Conservation (phyloP, 2,329 filamentous ascomycete genomes). For the Beauveria sp. region DNA sequence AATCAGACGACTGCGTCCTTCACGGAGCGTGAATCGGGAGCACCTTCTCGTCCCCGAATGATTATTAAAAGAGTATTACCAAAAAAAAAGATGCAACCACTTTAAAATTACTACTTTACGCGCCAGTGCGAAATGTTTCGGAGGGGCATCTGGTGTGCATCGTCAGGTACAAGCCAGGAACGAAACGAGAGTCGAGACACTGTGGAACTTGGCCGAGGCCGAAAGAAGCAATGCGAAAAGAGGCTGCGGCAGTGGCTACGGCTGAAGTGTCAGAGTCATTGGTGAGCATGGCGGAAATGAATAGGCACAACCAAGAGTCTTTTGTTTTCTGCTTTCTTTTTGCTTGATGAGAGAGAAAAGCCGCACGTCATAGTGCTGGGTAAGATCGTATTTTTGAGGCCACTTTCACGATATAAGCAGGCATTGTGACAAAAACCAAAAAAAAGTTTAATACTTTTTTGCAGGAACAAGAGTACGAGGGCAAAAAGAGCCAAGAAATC, state of each 20-base stretch:
- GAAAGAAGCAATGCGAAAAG: background rate
- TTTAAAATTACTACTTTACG: constrained; percentile 1
- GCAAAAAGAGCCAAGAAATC: too few relatives aligned
- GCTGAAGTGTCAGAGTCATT: background rate
- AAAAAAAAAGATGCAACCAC: constrained; percentile 1
- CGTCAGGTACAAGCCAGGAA: constrained; percentile 10
- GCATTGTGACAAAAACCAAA: too few relatives aligned
- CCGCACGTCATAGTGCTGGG: background rate
- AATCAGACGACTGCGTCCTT: background rate
- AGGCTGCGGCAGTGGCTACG: background rate
- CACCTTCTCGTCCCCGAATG: background rate
- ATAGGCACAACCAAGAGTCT: background rate
- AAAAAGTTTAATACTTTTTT: too few relatives aligned
- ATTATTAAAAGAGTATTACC: background rate
- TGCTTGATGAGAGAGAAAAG: background rate
- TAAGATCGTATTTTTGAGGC: background rate
- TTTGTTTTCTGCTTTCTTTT: background rate
- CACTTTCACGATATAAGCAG: too few relatives aligned
- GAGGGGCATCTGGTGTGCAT: background rate
- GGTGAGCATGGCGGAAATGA: background rate
- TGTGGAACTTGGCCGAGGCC: constrained; percentile 7
- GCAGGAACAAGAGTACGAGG: too few relatives aligned
- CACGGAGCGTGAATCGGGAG: background rate
- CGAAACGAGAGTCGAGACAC: constrained; percentile 6
- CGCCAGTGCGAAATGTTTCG: constrained; percentile 2